Evolutionary conservation across 768 basidiomycete species (phyloP), one percentile per base, ranked within the genome.

Genomic region (Tricholomella constricta): DNA sequence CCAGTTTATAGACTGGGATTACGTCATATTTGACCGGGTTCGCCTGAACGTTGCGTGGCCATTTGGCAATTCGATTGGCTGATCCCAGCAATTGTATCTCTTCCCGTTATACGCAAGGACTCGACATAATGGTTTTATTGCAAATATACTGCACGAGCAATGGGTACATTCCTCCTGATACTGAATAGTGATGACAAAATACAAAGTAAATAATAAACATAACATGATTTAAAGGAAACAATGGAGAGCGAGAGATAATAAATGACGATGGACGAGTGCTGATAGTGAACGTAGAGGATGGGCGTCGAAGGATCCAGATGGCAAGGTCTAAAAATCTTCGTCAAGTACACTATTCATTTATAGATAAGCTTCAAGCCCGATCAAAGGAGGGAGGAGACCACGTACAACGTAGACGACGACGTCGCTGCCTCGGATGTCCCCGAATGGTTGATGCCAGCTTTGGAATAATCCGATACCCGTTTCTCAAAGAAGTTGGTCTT

Each of bases 401-500:
- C 48, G 35, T 19, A 49, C 48, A 49, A 49, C 5, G 36, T 40
- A 6, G 48, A 40, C 14, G 48, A 49, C 17, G 48, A 38, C 4
- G 48, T 49, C 25, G 48, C 14, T n/a, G 37, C 48, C 14, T 49
- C 48, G 26, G 48, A 40, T 22, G 48, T 49, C 14, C 31, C 31
- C 3, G 31, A 32, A 14, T 32, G 31, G 43, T 79, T 79, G 51
- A 89, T 77, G 45, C 81, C 76, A 8, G 89, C 88, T 62, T 82
- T 88, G 14, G 84, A 77, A 62, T 91, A 91, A 17, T 91, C 89
- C 2, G 91, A 94, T 3, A 97, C 95, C 1, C 94, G 82, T 72
- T 95, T 94, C 74, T 96, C 94, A 67, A 95, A 97, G 70, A 97
- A 97, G 73, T 97, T 94, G 35, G 94, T 92, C 78, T 98, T 98